Evolutionary conservation across 768 basidiomycete species (phyloP).

Genomic region (Boletus sensibilis): DNA sequence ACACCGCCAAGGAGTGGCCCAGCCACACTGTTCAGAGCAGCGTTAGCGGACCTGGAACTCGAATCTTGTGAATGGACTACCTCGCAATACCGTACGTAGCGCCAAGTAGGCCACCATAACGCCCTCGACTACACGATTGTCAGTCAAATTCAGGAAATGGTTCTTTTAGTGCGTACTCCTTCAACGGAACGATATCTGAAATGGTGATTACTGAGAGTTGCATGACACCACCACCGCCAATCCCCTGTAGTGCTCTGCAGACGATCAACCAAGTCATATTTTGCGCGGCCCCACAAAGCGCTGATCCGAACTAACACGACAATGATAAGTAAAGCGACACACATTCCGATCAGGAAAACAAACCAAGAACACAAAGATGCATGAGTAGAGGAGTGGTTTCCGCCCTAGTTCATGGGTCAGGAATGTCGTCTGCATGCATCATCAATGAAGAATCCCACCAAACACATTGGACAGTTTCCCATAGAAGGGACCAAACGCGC

Average conservation of each 20-base stretch:
- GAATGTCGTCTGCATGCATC: neutral
- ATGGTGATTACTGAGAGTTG: slow-evolving; percentile 76
- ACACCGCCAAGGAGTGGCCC: slow-evolving; percentile 83
- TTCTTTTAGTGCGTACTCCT: slow-evolving; percentile 51
- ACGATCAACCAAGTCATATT: slow-evolving; percentile 74
- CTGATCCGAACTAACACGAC: slow-evolving; percentile 60
- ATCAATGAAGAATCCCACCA: slow-evolving; percentile 20
- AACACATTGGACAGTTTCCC: slow-evolving; percentile 70
- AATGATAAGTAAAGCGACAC: neutral
- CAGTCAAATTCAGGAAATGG: slow-evolving; percentile 13
- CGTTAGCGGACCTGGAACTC: neutral
- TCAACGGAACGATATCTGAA: slow-evolving; percentile 77
- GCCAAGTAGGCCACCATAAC: slow-evolving; percentile 69
- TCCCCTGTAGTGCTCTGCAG: slow-evolving; percentile 75
- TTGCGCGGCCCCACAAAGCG: slow-evolving; percentile 78
- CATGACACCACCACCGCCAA: slow-evolving; percentile 77
- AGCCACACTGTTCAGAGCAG: slow-evolving; percentile 43
- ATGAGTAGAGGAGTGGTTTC: slow-evolving; percentile 66
- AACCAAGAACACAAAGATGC: slow-evolving; percentile 67
- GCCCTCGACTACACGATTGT: slow-evolving; percentile 55
- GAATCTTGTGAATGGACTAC: slow-evolving; percentile 14
- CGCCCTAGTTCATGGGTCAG: slow-evolving; percentile 41
- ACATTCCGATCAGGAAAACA: slow-evolving; percentile 9
- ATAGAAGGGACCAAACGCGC: slow-evolving; percentile 66
- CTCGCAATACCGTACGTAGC: slow-evolving; percentile 75